Evolutionary conservation across 106 monocot genomes (phyloP).

Genomic region (Ottelia alismoides): DNA sequence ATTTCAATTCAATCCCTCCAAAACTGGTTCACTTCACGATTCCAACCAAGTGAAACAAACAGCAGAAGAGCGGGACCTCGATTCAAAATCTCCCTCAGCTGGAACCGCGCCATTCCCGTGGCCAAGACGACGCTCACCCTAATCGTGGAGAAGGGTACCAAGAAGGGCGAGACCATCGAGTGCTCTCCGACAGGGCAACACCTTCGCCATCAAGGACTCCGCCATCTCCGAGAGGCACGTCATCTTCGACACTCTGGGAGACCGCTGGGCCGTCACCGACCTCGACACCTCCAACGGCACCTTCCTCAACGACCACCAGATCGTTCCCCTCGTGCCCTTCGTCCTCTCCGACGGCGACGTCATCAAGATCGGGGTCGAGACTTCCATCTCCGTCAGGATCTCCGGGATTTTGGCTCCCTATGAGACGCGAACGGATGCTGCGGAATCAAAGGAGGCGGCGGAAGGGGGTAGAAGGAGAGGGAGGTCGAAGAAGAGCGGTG

Average conservation of each 20-base stretch:
- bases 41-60: too few species aligned
- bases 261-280: slow-evolving; percentile 50
- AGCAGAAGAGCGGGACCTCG: too few species aligned
- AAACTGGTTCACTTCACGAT: too few species aligned
- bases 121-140: slow-evolving; percentile 1
- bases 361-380: slow-evolving; percentile 57
- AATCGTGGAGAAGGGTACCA: slow-evolving; percentile 38
- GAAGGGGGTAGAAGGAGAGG: not conserved
- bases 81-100: too few species aligned
- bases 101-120: too few species aligned
- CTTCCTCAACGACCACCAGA: slow-evolving; percentile 29
- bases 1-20: too few species aligned
- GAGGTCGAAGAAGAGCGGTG: not conserved
- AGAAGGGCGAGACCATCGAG: slow-evolving; percentile 29
- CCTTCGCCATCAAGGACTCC: slow-evolving; percentile 59
- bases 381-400: slow-evolving; percentile 33
- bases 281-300: slow-evolving; percentile 80
- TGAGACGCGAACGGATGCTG: not conserved
- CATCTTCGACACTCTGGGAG: slow-evolving; percentile 20
- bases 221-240: slow-evolving; percentile 74
- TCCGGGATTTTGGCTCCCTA: too few species aligned
- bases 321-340: slow-evolving; percentile 23
- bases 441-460: not conserved
- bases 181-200: slow-evolving; percentile 42
- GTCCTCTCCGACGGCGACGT: slow-evolving; percentile 37